Evolutionary conservation across 352 stramenopile species (phyloP), one percentile per base, ranked within the genome.

Genomic region (Pythium chondricola): DNA sequence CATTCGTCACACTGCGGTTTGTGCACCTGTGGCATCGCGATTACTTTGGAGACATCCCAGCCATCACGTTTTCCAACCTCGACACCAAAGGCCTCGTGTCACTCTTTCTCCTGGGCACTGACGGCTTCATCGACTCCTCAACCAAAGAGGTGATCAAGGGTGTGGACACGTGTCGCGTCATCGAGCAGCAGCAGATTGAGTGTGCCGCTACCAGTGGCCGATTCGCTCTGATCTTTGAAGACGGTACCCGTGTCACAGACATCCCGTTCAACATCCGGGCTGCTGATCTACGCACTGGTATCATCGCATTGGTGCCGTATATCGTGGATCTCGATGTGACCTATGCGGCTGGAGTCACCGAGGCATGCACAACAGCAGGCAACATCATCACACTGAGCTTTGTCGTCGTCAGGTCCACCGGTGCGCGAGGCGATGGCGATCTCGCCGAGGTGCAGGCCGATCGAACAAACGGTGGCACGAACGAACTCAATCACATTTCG

Each of bases 141-240:
- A 67, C 67, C 4, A 88, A 81, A 39, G 79, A 90, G 48, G 42
- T 88, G 14, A 36, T 85, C 22, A 90, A 85, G 33, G 79, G 79
- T 6, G 57, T 87, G 13, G 79, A 90, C 52, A 80, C 76, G 7
- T 88, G 80, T 18, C 64, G 78, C n/a, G 43, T 78, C 7, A 26
- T 76, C 16, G 80, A 91, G 49, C 47, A 69, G 27, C 80, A 91
- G 45, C 55, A 69, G 13, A 69, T 91, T 35, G 21, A 71, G 17
- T 91, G 80, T 16, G 67, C 69, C 13, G 80, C 74, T 13, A 86
- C 72, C 6, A 76, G 74, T 32, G 80, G 80, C 2, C 75, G 65
- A 6, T 91, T 91, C 47, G 63, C 74, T 6, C 56, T 91, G 17
- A 81, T 73, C 0, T 90, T 90, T 41, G 65, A 88, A 42, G 74